Evolutionary conservation across 257 asterid genomes (phyloP).

Genomic region (Eucommia ulmoides): DNA sequence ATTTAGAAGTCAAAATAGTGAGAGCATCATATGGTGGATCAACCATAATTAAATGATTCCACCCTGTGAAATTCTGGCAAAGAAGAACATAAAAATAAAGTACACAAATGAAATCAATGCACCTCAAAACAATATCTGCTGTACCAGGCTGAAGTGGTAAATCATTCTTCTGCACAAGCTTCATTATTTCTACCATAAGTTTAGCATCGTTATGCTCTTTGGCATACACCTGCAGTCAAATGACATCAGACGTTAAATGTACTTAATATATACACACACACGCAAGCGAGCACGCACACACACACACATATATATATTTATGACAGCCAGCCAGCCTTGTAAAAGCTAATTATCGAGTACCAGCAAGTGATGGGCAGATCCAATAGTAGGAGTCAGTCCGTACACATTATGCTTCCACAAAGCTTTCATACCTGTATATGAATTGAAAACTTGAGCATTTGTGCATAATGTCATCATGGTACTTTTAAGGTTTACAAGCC

Average conservation of each 20-base stretch:
- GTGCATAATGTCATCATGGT: too few relatives aligned
- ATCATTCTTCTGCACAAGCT: slow-evolving; percentile 48
- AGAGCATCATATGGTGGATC: neutral
- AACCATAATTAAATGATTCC: neutral
- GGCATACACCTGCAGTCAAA: slow-evolving; percentile 65
- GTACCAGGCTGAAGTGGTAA: slow-evolving; percentile 79
- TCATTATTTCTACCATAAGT: slow-evolving; percentile 62
- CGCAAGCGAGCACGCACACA: too few relatives aligned
- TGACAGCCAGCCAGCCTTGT: slow-evolving; percentile 5
- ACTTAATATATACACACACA: too few relatives aligned
- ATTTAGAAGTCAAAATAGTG: too few relatives aligned
- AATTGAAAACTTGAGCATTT: neutral
- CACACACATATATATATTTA: too few relatives aligned
- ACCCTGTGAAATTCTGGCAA: neutral
- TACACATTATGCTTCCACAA: slow-evolving; percentile 61
- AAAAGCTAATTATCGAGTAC: slow-evolving; percentile 22
- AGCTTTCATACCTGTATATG: slow-evolving; percentile 52
- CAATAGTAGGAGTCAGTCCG: slow-evolving; percentile 69
- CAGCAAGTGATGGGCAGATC: slow-evolving; percentile 78
- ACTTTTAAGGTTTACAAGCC: too few relatives aligned
- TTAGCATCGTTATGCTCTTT: slow-evolving; percentile 58
- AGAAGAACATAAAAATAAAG: neutral
- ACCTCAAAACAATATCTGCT: slow-evolving; percentile 79
- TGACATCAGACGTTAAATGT: slow-evolving; percentile 8
- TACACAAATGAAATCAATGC: neutral